Conservation (phyloP, 257 asterid genomes). For the Echium plantagineum region DNA sequence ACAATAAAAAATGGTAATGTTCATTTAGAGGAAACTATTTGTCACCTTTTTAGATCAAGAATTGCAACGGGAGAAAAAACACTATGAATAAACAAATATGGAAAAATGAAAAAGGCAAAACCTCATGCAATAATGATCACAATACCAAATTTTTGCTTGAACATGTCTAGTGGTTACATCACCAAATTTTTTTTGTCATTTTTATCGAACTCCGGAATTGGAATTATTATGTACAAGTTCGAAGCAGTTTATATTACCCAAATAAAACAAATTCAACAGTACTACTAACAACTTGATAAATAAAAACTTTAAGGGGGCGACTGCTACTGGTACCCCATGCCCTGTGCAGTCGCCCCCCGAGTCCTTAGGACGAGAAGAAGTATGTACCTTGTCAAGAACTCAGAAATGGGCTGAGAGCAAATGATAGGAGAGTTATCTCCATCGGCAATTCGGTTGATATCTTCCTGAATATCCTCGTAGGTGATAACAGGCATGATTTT, state of each 20-base stretch:
- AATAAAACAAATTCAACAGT: too few relatives aligned
- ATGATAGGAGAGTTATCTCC: conserved; percentile 27
- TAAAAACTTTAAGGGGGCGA: too few relatives aligned
- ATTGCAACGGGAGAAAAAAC: too few relatives aligned
- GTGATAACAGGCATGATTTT: conserved; percentile 25
- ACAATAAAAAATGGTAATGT: background rate
- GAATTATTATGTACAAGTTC: too few relatives aligned
- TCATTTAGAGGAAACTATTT: too few relatives aligned
- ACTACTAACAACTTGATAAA: too few relatives aligned
- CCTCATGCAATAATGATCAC: conserved; percentile 8
- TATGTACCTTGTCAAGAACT: conserved; percentile 29
- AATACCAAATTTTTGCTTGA: background rate
- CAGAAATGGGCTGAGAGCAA: conserved; percentile 29
- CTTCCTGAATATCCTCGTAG: conserved; percentile 24
- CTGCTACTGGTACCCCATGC: too few relatives aligned
- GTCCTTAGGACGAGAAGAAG: background rate
- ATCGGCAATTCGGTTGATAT: conserved; percentile 23
- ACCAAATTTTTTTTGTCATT: too few relatives aligned
- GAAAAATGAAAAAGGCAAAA: background rate
- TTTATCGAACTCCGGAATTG: too few relatives aligned
- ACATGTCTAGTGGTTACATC: background rate
- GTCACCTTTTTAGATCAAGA: background rate
- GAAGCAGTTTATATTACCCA: too few relatives aligned
- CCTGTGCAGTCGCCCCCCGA: too few relatives aligned
- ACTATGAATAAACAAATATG: background rate